Base-by-base conservation (phyloP, 352 stramenopile species). In the Globisporangium acanthophoron region DNA sequence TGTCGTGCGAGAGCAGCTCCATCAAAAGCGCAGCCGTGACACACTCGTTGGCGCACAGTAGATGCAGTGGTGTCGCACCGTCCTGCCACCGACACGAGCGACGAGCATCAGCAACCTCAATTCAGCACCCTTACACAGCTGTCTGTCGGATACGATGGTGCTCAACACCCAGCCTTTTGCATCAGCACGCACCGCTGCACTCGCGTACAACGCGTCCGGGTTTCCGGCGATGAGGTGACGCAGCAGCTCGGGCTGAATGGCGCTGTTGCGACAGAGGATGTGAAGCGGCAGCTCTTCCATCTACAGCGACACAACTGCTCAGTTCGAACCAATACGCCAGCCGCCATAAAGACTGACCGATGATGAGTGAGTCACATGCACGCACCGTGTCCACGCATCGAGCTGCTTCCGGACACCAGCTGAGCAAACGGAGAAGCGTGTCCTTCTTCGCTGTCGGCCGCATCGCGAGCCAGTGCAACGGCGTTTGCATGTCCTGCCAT, bases 261-360 rank as follows among this genome's bases (percentile, higher is more conserved):
- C 56, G 6, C 54, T 52, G 44, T 85, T 89, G 21, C 78, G 68
- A 39, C 76, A 83, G 11, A 85, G 57, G 9, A 82, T 45, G 61
- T 88, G 74, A n/a, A 91, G 58, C 4, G 78, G 71, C 16, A 88
- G 55, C 11, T 89, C 77, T 1, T 64, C 56, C 37, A 86, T 77
- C 74, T 87, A 51, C 48, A 41, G 27, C 31, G n/a, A 16, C 1
- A 37, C 3, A 18, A 16, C 13, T 6, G 11, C 37, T 43, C 37
- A 18, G 11, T 43, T 13, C 35, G 35, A 41, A 41, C 9, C 9
- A 41, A 15, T 9, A 9, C 33, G 12, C 33, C 9, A 27, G 44
- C 7, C 20, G n/a, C 5, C 0, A 33, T 5, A 11, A 18, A 37
- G 12, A 20, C 8, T 35, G 18, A 35, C 16, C 21, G 6, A 48